Base-by-base conservation (phyloP, 345 rosid genomes). In the Geranium brycei region DNA sequence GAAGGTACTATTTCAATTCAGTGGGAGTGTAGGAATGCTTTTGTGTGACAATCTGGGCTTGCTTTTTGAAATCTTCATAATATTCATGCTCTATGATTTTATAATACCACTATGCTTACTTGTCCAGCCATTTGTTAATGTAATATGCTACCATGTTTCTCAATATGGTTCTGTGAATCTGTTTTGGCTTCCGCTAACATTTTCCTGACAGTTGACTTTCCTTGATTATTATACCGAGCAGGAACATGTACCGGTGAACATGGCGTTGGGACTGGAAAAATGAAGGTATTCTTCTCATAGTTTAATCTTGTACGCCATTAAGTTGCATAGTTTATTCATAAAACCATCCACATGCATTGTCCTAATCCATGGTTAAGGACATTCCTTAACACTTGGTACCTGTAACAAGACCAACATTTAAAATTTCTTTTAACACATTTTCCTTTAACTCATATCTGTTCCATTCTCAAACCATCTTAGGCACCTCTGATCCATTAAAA, bases 241-340 rank as follows among this genome's bases (percentile, higher is more conserved):
- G 98, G 95, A 76, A 92, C 96, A 31, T 92, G 98, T 72, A 86
- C 93, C 1, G 96, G 96, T 61, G 98, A 92, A 75, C 96, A 92
- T 61, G 96, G 98, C 40, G 87, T 89, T 64, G 95, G 98, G 70
- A 92, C 93, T 15, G 96, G 96, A 68, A 89, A 89, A 79, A 76
- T 89, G 85, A 89, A 91, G 96, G 98, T 87, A 83, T 30, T 35
- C 10, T 6, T 10, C 19, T 17, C 12, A 17, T 17, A 58, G 28
- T 58, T 17, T 58, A 58, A 35, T 4, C 41, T 17, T 58, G 23
- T 58, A 7, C 3, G 28, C 8, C 28, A 13, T 58, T 17, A 23
- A 23, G 28, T 23, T 23, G 28, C 28, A 23, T 23, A 23, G 28
- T 23, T 23, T 23, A 58, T 17, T 58, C 60, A 15, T 8, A 58